Evolutionary conservation across 1,284 basidiomycete genomes (phyloP).

Genomic region (Neonothopanus nambi): DNA sequence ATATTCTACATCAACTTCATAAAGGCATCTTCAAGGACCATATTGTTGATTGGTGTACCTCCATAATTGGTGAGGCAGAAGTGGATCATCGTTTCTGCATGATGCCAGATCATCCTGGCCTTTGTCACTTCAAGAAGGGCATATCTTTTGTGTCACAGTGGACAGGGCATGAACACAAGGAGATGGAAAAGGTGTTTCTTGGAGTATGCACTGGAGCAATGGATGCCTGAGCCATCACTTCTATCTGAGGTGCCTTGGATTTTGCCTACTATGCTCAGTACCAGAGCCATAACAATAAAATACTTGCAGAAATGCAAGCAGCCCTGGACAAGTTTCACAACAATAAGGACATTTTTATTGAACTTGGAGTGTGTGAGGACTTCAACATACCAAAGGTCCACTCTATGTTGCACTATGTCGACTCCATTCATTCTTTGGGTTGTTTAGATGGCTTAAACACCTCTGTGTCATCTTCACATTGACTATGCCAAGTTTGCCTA

Average conservation of each 20-base stretch:
- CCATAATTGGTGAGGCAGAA: slow-evolving; percentile 7
- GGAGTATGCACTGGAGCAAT: slow-evolving; percentile 19
- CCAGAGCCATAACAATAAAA: slow-evolving; percentile 18
- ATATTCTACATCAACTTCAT: slow-evolving; percentile 28
- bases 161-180: slow-evolving; percentile 22
- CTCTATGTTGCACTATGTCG: slow-evolving; percentile 1
- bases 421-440: slow-evolving; percentile 14
- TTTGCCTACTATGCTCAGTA: slow-evolving; percentile 20
- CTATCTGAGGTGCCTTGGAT: slow-evolving; percentile 16
- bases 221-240: slow-evolving; percentile 10
- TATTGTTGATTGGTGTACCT: slow-evolving; percentile 15
- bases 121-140: slow-evolving; percentile 20
- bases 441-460: slow-evolving; percentile 14
- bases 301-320: slow-evolving; percentile 9
- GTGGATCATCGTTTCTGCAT: slow-evolving; percentile 18
- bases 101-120: slow-evolving; percentile 15
- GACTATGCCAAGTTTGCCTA: not conserved
- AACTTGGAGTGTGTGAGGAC: not conserved
- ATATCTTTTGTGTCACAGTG: slow-evolving; percentile 19
- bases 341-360: not conserved
- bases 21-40: slow-evolving; percentile 39
- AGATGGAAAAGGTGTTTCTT: slow-evolving; percentile 20
- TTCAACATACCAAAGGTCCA: slow-evolving; percentile 9
- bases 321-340: slow-evolving; percentile 4
- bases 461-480: slow-evolving; percentile 14